Evolutionary conservation across 176 grass and related monocot genomes (phyloP), one percentile per base, ranked within the genome.

Genomic region (Avena atlantica): DNA sequence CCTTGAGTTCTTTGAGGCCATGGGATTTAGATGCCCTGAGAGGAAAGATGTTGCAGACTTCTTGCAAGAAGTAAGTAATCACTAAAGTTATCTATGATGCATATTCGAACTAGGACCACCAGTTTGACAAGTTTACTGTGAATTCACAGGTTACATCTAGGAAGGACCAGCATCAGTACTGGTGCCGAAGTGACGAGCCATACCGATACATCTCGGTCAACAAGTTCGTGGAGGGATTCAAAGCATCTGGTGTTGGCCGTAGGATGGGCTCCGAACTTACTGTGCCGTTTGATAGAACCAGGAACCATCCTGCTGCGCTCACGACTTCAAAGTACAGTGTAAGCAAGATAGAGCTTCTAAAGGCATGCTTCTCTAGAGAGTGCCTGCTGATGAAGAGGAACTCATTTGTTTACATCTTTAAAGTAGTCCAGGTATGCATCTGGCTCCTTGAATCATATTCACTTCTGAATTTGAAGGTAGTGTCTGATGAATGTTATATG

Each of bases 361-460:
- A 83, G 87, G 89, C 91, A 86, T 89, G 80, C 84, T 85, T 93
- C n/a, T 91, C 91, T 19, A 98, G 95, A 84, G 95, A 98, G 87
- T 95, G 93, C 89, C 71, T 98, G 23, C 73, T 98, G 23, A 98
- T 98, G 95, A 95, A 93, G 89, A 95, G 95, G 59, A 98, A 98
- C 63, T 98, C 95, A 0, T 98, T 95, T 75, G 89, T 98, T 21
- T 98, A 98, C 82, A 98, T 98, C 74, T 98, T 98, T 60, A 98
- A 95, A 92, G 40, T 93, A 78, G 80, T 95, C 45, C 89, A 95
- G 85, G 95, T 95, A 72, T 62, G 88, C 27, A 83, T 51, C 25
- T 29, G 27, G 23, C 49, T 60, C 61, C 23, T 42, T 82, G 5
- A 21, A 74, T 12, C 47, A 76, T 15, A 49, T 60, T 5, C 79